Conservation (phyloP, 306 rosid species). For the Malus orientalis region DNA sequence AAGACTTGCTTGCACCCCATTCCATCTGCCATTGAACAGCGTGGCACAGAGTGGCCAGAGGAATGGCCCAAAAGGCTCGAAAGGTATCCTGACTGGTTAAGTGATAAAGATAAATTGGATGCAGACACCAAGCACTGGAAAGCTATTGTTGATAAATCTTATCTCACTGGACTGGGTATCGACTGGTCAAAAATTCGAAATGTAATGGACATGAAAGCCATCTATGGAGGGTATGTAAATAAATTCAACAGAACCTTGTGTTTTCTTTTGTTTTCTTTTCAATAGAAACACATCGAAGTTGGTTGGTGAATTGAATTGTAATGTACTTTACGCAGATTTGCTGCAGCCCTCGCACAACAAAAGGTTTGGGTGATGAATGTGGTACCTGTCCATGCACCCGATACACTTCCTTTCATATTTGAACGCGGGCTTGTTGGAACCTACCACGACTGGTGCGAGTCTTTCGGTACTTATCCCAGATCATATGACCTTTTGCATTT, state of each 20-base stretch:
- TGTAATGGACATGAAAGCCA: constrained; percentile 94
- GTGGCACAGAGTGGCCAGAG: constrained; percentile 98
- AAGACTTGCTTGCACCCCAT: constrained; percentile 71
- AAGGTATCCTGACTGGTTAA: constrained; percentile 77
- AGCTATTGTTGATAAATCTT: constrained; percentile 64
- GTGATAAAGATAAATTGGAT: constrained; percentile 53
- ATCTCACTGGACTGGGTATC: constrained; percentile 80
- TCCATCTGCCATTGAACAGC: constrained; percentile 83
- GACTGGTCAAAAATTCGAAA: constrained; percentile 81
- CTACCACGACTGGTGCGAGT: constrained; percentile 96
- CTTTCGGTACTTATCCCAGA: constrained; percentile 86
- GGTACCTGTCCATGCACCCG: constrained; percentile 71
- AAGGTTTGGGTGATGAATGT: constrained; percentile 98
- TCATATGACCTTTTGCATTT: constrained; percentile 91
- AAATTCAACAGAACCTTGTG: constrained; percentile 3
- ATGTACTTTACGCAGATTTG: constrained; percentile 49
- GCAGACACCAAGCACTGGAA: constrained; percentile 88
- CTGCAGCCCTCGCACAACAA: constrained; percentile 70
- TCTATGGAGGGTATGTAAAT: constrained; percentile 83
- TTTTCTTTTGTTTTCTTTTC: background rate
- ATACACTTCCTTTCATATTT: constrained; percentile 78
- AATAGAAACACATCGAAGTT: background rate
- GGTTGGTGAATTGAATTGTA: background rate
- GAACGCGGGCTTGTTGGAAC: constrained; percentile 86
- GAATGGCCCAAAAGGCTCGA: constrained; percentile 96